phyloP scores from a whole-genome alignment of 176 grass and related monocot species.

The Oryza nivara region DNA sequence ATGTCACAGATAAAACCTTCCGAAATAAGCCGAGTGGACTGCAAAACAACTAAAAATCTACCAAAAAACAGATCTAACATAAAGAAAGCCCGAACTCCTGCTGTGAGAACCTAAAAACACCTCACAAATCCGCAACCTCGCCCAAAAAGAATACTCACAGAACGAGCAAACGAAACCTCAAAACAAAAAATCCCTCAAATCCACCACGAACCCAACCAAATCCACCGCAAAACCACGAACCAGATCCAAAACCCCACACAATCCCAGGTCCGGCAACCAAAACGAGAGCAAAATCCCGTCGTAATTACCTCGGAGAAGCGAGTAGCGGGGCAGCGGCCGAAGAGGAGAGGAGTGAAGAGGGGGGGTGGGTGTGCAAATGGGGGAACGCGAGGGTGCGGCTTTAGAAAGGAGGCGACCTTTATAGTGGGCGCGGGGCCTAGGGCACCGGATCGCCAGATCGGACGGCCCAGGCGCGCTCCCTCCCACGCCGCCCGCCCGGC shows the following conservation, averaged over 20 bases:
- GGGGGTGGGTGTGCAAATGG: not conserved
- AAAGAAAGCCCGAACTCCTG: not conserved
- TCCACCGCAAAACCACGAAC: not conserved
- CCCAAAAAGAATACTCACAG: not conserved
- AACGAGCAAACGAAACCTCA: too few species aligned
- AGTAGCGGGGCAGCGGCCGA: not conserved
- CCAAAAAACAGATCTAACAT: not conserved
- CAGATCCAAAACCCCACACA: not conserved
- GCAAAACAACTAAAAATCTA: not conserved
- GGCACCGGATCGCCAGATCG: constrained; percentile 54
- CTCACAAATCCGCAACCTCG: not conserved
- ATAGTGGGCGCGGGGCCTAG: constrained; percentile 49
- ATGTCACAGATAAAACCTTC: not conserved
- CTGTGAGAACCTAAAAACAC: not conserved
- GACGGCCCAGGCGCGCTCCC: constrained; percentile 63
- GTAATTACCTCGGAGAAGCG: constrained; percentile 34
- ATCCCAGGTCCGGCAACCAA: not conserved
- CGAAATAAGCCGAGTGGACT: too few species aligned
- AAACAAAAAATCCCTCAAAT: constrained; percentile 15
- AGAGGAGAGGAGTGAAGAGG: not conserved
- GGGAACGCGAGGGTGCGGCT: not conserved
- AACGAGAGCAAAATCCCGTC: not conserved
- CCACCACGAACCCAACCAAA: not conserved
- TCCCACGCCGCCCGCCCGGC: constrained; percentile 39
- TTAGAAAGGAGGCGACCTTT: constrained; percentile 41